Evolutionary conservation across 75 land plant species (phyloP).

Genomic region (Sequoia sempervirens): DNA sequence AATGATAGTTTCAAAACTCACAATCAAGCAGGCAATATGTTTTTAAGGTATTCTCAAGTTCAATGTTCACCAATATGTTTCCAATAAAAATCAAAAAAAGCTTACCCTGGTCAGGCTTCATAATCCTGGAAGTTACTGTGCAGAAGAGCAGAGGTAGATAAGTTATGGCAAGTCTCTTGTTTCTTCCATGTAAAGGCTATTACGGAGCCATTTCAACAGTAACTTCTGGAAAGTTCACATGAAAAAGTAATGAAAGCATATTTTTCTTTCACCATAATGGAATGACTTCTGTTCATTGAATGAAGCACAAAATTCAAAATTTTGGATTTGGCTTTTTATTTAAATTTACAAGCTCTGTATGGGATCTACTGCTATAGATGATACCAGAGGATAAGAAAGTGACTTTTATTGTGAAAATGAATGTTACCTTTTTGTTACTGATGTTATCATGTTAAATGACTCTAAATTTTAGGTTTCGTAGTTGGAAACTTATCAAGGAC

Average conservation of each 20-base stretch:
- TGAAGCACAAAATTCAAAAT: not conserved
- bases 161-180: not conserved
- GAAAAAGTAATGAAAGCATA: constrained; percentile 4
- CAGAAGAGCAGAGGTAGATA: not conserved
- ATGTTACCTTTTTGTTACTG: not conserved
- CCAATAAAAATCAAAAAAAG: not conserved
- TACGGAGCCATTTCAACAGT: not conserved
- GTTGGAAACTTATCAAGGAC: not conserved
- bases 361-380: not conserved
- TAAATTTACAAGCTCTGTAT: not conserved
- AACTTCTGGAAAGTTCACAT: not conserved
- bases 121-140: not conserved
- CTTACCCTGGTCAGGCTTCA: not conserved
- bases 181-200: constrained; percentile 8
- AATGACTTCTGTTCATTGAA: constrained; percentile 1
- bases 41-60: not conserved
- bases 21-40: not conserved
- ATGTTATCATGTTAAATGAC: not conserved
- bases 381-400: not conserved
- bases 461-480: not conserved
- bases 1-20: not conserved
- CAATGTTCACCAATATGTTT: not conserved
- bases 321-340: not conserved
- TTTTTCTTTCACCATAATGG: not conserved
- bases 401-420: not conserved